These are phyloP conservation scores for Aegle marmelos DNA, from an alignment of 345 rosid species.

Conservation along the genomic window DNA sequence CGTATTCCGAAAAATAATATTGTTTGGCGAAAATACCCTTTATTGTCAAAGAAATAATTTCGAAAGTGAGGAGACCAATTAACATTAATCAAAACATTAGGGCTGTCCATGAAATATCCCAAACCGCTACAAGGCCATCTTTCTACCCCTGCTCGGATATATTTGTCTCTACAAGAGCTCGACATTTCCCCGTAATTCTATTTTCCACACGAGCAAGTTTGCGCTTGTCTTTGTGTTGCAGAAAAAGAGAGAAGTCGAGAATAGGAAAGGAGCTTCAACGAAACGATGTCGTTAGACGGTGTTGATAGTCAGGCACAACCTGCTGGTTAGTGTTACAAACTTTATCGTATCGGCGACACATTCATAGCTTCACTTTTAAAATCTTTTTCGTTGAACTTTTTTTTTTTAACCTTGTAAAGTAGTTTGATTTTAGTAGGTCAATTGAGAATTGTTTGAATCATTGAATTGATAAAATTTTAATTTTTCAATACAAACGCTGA, in stretches of 20 bases:
- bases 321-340: neutral
- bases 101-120: neutral
- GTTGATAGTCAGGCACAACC: neutral
- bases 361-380: neutral
- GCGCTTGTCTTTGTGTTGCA: neutral
- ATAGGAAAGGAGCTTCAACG: neutral
- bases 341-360: neutral
- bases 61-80: neutral
- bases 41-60: neutral
- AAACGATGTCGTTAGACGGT: constrained; percentile 6
- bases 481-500: neutral
- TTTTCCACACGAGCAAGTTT: neutral
- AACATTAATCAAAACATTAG: no score
- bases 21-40: neutral
- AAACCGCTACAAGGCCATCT: neutral
- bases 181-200: neutral
- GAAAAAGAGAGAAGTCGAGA: neutral
- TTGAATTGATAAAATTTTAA: neutral
- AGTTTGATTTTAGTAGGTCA: neutral
- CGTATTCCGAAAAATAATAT: no score
- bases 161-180: neutral
- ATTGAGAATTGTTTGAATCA: neutral
- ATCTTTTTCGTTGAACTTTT: neutral
- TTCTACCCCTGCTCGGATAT: neutral
- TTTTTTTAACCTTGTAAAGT: neutral